Percentiles rank a stretch among this genome's conserved stretches.
Evolutionary conservation across 495 filamentous ascomycete species (phyloP).

Genomic region (Chaetomium cochliodes): DNA sequence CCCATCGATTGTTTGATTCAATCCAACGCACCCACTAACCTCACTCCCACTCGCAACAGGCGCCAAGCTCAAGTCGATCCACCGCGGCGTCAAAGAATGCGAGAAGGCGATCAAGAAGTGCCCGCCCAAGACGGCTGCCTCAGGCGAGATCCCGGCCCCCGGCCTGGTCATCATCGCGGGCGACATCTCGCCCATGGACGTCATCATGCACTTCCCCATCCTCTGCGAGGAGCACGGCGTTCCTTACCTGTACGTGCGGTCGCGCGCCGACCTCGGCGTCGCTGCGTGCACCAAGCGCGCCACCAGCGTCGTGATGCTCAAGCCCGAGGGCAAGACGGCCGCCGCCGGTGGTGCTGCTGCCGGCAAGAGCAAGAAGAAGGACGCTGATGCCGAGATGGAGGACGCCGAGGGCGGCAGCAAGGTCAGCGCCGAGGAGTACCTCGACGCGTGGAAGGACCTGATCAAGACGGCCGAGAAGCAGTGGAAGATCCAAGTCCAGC

Average conservation of each 20-base stretch:
- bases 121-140: slow-evolving; percentile 56
- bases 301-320: slow-evolving; percentile 90
- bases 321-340: slow-evolving; percentile 58
- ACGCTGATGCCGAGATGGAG: slow-evolving; percentile 46
- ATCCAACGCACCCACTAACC: slow-evolving; percentile 4
- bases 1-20: background rate
- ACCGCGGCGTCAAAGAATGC: slow-evolving; percentile 97
- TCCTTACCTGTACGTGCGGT: slow-evolving; percentile 87
- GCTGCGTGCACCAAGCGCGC: slow-evolving; percentile 91
- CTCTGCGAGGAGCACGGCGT: slow-evolving; percentile 96
- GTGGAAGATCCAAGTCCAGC: slow-evolving; percentile 37
- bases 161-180: slow-evolving; percentile 89
- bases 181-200: slow-evolving; percentile 96
- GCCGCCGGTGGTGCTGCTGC: slow-evolving; percentile 39
- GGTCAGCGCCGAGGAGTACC: slow-evolving; percentile 63
- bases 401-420: slow-evolving; percentile 43
- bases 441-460: slow-evolving; percentile 68
- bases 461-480: slow-evolving; percentile 74
- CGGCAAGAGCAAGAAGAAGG: slow-evolving; percentile 44
- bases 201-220: slow-evolving; percentile 94
- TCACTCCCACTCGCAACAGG: slow-evolving; percentile 49
- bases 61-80: slow-evolving; percentile 87
- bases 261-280: slow-evolving; percentile 84
- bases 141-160: slow-evolving; percentile 52
- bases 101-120: slow-evolving; percentile 95